Percentiles rank a stretch among this genome's conserved stretches.
Evolutionary conservation across 805 yeast species (phyloP).

Genomic region (Pichia pseudocactophila): DNA sequence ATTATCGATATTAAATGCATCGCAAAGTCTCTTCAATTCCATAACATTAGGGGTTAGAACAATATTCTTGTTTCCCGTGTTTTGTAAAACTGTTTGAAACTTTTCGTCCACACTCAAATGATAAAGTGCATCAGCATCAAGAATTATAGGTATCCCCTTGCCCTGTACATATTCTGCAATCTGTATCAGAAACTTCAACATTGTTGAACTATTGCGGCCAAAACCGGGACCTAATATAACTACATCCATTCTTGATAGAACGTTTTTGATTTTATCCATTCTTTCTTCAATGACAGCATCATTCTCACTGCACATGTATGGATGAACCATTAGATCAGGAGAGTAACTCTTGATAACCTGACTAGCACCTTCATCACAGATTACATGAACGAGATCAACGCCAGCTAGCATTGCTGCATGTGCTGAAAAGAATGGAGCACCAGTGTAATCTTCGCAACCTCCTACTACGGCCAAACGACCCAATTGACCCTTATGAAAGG

Average conservation of each 20-base stretch:
- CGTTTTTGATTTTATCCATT: slow-evolving; percentile 41
- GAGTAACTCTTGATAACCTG: slow-evolving; percentile 77
- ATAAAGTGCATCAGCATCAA: slow-evolving; percentile 87
- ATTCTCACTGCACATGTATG: slow-evolving; percentile 45
- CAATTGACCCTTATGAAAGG: slow-evolving; percentile 82
- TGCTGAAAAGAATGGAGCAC: slow-evolving; percentile 91
- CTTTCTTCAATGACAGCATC: slow-evolving; percentile 30
- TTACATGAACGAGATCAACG: slow-evolving; percentile 78
- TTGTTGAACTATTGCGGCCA: slow-evolving; percentile 61
- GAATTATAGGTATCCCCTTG: slow-evolving; percentile 56
- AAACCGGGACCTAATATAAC: slow-evolving; percentile 91
- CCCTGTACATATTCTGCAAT: slow-evolving; percentile 41
- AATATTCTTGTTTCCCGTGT: slow-evolving; percentile 44
- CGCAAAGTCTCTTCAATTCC: slow-evolving; percentile 64
- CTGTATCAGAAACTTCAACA: slow-evolving; percentile 47
- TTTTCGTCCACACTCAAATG: slow-evolving; percentile 52
- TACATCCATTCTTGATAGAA: slow-evolving; percentile 65
- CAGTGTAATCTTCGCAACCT: slow-evolving; percentile 93
- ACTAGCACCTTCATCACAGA: slow-evolving; percentile 79
- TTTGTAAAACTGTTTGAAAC: slow-evolving; percentile 27
- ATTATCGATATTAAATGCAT: slow-evolving; percentile 19
- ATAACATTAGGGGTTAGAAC: slow-evolving; percentile 84
- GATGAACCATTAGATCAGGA: slow-evolving; percentile 95
- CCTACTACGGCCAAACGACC: slow-evolving; percentile 86
- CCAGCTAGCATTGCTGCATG: slow-evolving; percentile 80